Base-by-base conservation (phyloP, 1,139 yeast genomes). In the Keqinozyma sinolaborantium region DNA sequence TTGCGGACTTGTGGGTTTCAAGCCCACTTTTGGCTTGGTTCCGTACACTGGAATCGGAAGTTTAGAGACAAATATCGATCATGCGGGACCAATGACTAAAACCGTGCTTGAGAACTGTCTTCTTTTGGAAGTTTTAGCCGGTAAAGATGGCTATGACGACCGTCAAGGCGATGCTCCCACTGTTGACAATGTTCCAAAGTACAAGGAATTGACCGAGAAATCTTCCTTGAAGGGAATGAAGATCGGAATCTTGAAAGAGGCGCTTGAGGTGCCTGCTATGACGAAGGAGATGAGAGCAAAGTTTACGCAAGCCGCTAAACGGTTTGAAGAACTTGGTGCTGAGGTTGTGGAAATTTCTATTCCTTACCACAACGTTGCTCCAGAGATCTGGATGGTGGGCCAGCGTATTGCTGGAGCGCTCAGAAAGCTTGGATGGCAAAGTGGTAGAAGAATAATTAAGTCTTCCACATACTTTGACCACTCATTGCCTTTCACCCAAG, bases 171-270 rank as follows among this genome's bases (percentile, higher is more conserved):
- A 28, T 2, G 36, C 36, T 9, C 41, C 44, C 1, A 48, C 73
- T 28, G 60, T 58, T 28, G 52, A 76, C 30, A 80, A 77, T 11
- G 56, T 77, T 15, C 36, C 36, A 14, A 24, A 21, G 14, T 34
- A 34, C 20, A 29, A 23, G 19, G 33, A 32, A 24, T 3, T 34
- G 3, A 67, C 72, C 15, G 40, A 18, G 29, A 62, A 59, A 24
- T 79, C 81, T 12, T 58, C 73, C 10, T 44, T 62, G 7, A 64
- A 82, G 33, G 83, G 78, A 10, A 48, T 79, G 39, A 58, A 68
- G 15, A 39, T 56, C 30, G 66, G 64, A 2, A 45, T 60, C 23
- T 38, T 60, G 30, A 55, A 51, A 28, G 66, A 60, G 41, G 51
- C 60, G 1, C 47, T 60, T 18, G 64, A 58, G 14, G 46, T 54